Evolutionary conservation across 2,329 filamentous ascomycete genomes (phyloP).

Genomic region (Acephala macrosclerotiorum): DNA sequence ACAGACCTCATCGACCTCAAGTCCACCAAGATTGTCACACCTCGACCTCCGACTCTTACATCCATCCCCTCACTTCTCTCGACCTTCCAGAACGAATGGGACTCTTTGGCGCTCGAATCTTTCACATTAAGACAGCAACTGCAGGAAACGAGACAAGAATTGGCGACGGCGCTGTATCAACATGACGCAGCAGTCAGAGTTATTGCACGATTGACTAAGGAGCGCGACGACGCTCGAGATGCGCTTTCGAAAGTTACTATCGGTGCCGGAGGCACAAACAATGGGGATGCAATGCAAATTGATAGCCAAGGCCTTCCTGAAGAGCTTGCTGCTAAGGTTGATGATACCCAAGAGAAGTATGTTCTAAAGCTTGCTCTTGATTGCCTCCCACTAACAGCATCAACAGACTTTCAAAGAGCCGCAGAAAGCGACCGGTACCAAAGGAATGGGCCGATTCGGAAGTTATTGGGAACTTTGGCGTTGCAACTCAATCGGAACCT

Average conservation of each 20-base stretch:
- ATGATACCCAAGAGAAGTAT: conserved; percentile 81
- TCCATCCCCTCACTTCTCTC: conserved; percentile 95
- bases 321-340: conserved; percentile 74
- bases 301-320: conserved; percentile 81
- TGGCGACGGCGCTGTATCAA: conserved; percentile 93
- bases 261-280: conserved; percentile 58
- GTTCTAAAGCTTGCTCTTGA: conserved; percentile 45
- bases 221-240: conserved; percentile 91
- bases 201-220: conserved; percentile 87
- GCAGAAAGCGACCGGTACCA: conserved; percentile 88
- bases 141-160: conserved; percentile 88
- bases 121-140: conserved; percentile 92
- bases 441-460: conserved; percentile 84
- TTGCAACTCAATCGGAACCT: conserved; percentile 59
- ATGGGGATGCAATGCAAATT: conserved; percentile 91
- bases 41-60: conserved; percentile 90
- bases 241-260: conserved; percentile 87
- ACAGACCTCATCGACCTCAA: conserved; percentile 92
- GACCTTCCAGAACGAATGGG: conserved; percentile 98
- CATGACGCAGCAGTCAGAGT: conserved; percentile 97
- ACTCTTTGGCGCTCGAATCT: conserved; percentile 88
- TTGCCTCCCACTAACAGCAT: conserved; percentile 25
- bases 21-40: conserved; percentile 82
- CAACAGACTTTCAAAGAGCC: conserved; percentile 79
- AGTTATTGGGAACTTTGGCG: conserved; percentile 67